Evolutionary conservation across 2,329 filamentous ascomycete genomes (phyloP).

Genomic region (Ophiosphaerella korrae): DNA sequence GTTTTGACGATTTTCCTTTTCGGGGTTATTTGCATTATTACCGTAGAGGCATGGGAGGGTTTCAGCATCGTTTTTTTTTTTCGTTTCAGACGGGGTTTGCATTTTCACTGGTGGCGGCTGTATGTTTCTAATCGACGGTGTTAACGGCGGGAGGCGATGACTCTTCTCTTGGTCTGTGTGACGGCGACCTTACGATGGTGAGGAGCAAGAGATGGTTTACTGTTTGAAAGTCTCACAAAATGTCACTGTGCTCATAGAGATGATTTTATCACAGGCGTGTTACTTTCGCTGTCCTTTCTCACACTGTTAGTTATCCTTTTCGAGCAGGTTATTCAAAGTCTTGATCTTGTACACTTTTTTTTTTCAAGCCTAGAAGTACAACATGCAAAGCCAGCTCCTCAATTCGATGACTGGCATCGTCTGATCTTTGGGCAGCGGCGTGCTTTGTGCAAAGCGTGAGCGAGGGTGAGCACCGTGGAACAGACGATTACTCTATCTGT

Average conservation of each 20-base stretch:
- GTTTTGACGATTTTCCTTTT: slow-evolving; percentile 31
- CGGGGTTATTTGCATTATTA: slow-evolving; percentile 31
- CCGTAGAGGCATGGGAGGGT: slow-evolving; percentile 29
- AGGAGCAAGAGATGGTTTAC: slow-evolving; percentile 10
- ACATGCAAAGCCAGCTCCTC: slow-evolving; percentile 28
- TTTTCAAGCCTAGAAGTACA: slow-evolving; percentile 28
- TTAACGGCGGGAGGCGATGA: slow-evolving; percentile 29
- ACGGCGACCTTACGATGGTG: slow-evolving; percentile 1
- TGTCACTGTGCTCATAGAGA: slow-evolving; percentile 8
- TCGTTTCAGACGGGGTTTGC: slow-evolving; percentile 36
- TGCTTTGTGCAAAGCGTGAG: slow-evolving; percentile 6
- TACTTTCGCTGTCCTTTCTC: slow-evolving; percentile 8
- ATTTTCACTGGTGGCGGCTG: slow-evolving; percentile 48
- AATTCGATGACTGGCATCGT: not conserved
- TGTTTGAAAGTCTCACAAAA: slow-evolving; percentile 10
- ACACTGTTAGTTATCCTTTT: slow-evolving; percentile 4
- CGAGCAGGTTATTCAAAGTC: slow-evolving; percentile 15
- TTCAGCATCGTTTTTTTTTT: slow-evolving; percentile 28
- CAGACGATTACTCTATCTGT: slow-evolving; percentile 23
- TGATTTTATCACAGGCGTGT: slow-evolving; percentile 10
- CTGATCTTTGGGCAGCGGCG: not conserved
- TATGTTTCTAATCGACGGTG: slow-evolving; percentile 42
- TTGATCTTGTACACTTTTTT: slow-evolving; percentile 14
- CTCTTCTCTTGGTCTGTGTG: slow-evolving; percentile 8
- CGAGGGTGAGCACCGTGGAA: slow-evolving; percentile 33